Evolutionary conservation across 257 asterid species (phyloP).

Genomic region (Lavandula angustifolia): DNA sequence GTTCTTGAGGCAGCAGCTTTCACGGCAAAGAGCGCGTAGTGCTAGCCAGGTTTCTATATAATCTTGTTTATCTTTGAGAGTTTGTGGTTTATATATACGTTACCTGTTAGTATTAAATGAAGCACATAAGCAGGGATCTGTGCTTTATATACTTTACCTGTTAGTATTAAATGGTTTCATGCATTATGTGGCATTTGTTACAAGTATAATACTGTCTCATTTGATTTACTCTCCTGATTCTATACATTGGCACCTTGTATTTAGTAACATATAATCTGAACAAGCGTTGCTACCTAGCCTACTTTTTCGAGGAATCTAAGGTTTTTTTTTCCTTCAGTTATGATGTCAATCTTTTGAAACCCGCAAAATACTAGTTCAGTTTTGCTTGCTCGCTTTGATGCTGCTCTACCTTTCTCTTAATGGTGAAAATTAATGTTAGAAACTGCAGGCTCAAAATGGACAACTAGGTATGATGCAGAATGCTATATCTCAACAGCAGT

Average conservation of each 20-base stretch:
- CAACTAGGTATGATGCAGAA: constrained; percentile 70
- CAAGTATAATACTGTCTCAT: too few relatives aligned
- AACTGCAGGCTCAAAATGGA: too few relatives aligned
- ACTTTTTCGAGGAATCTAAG: constrained; percentile 27
- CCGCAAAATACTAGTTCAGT: constrained; percentile 4
- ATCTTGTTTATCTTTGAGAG: too few relatives aligned
- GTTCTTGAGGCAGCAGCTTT: too few relatives aligned
- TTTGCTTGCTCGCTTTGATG: constrained; percentile 20
- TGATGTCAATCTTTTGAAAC: constrained; percentile 27
- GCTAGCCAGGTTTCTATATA: too few relatives aligned
- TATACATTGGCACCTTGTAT: constrained; percentile 2
- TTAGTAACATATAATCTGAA: constrained; percentile 2
- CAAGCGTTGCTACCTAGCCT: constrained; percentile 1
- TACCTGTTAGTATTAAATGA: too few relatives aligned
- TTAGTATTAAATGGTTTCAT: too few relatives aligned
- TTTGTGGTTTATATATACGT: too few relatives aligned
- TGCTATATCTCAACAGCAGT: constrained; percentile 68
- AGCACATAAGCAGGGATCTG: too few relatives aligned
- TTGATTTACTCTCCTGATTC: neutral
- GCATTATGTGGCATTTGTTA: too few relatives aligned
- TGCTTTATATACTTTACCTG: too few relatives aligned
- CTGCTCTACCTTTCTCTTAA: constrained; percentile 22
- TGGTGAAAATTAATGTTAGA: constrained; percentile 32
- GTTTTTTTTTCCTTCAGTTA: constrained; percentile 28
- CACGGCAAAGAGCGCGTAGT: too few relatives aligned